phyloP scores from a whole-genome alignment of 805 yeast species.

The Grigorovia jiainica region DNA sequence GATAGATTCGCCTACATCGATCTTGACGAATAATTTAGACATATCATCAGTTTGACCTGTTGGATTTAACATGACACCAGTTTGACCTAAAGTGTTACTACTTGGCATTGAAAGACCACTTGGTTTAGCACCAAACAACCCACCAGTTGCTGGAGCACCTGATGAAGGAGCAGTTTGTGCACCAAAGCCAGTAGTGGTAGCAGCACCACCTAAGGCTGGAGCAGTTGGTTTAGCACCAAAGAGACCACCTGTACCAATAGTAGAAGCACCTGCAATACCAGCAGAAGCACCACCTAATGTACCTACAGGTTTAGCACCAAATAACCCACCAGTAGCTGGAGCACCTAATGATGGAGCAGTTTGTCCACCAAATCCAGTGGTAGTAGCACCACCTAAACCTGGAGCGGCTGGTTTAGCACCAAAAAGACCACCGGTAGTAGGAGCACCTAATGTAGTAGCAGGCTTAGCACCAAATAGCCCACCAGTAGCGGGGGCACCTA shows the following conservation, averaged over 20 bases:
- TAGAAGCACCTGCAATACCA: slow-evolving; percentile 7
- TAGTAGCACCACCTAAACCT: slow-evolving; percentile 7
- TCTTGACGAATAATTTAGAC: slow-evolving; percentile 50
- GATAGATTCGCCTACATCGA: slow-evolving; percentile 29
- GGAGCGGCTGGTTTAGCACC: slow-evolving; percentile 6
- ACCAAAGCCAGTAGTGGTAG: slow-evolving; percentile 4
- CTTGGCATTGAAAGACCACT: slow-evolving; percentile 1
- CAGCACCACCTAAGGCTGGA: slow-evolving; percentile 4
- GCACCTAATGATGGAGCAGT: slow-evolving; percentile 20
- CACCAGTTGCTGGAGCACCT: slow-evolving; percentile 29
- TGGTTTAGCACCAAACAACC: slow-evolving; percentile 31
- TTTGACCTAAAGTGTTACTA: slow-evolving; percentile 6
- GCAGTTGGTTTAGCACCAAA: slow-evolving; percentile 27
- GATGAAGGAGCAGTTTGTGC: slow-evolving; percentile 5
- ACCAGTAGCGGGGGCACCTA: slow-evolving; percentile 2
- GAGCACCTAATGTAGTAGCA: not conserved
- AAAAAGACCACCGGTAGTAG: slow-evolving; percentile 13
- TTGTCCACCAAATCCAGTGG: not conserved
- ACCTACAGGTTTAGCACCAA: slow-evolving; percentile 13
- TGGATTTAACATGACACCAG: slow-evolving; percentile 6
- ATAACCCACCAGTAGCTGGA: slow-evolving; percentile 12
- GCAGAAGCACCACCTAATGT: slow-evolving; percentile 1
- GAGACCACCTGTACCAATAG: too few species aligned
- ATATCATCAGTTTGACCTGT: slow-evolving; percentile 29
- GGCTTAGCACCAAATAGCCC: slow-evolving; percentile 14